A percentile compares a stretch with the other conserved stretches of the same genome.
Evolutionary conservation across 257 asterid species (phyloP).

Genomic region (Solanum pimpinellifolium): DNA sequence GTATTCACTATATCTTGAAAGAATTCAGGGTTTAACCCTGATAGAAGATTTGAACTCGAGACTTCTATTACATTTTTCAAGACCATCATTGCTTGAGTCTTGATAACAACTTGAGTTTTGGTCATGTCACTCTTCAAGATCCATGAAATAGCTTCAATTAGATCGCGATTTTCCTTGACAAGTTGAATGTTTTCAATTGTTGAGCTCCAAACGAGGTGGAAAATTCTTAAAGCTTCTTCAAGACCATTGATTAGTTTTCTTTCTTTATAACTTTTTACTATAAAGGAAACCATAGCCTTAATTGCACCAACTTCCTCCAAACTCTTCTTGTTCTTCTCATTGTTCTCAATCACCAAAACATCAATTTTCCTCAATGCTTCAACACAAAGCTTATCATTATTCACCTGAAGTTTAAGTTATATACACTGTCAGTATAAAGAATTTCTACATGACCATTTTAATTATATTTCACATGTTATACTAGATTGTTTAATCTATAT

Average conservation of each 20-base stretch:
- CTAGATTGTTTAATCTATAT: background rate
- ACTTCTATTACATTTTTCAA: conserved; percentile 7
- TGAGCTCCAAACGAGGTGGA: conserved; percentile 8
- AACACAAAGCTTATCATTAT: conserved; percentile 1
- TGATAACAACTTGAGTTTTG: background rate
- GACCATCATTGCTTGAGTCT: conserved; percentile 20
- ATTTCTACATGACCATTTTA: background rate
- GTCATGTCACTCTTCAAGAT: background rate
- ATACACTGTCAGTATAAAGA: background rate
- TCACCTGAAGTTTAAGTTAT: conserved; percentile 1
- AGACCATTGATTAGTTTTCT: conserved; percentile 3
- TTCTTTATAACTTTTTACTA: conserved; percentile 8
- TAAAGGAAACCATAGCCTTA: background rate
- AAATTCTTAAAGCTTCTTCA: conserved; percentile 24
- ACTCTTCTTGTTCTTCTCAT: conserved; percentile 10
- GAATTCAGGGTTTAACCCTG: conserved; percentile 17
- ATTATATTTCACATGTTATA: background rate
- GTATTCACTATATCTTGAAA: conserved; percentile 4
- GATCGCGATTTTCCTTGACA: conserved; percentile 11
- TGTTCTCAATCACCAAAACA: conserved; percentile 21
- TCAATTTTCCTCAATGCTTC: conserved; percentile 24
- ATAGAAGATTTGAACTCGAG: conserved; percentile 2
- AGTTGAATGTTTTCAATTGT: background rate
- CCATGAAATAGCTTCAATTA: conserved; percentile 36
- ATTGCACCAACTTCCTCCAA: conserved; percentile 27